phyloP scores from a whole-genome alignment of 108 stramenopile genomes.

The Chaetoceros muelleri region DNA sequence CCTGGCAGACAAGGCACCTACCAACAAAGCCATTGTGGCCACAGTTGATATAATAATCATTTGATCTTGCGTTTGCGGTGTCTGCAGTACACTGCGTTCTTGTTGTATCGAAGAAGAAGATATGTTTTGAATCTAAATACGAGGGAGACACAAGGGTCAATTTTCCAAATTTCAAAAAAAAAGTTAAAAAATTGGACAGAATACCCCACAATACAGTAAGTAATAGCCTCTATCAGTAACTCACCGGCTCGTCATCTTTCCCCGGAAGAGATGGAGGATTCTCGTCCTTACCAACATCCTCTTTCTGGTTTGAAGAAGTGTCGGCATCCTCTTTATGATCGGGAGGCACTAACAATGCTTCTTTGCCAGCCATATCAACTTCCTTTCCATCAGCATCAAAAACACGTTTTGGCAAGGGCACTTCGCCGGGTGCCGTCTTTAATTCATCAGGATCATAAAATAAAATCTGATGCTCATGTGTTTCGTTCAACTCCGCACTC shows the following conservation, averaged over 20 bases:
- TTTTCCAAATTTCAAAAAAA: neutral
- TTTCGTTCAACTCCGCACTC: neutral
- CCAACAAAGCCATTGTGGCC: constrained; percentile 74
- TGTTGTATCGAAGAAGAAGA: constrained; percentile 1
- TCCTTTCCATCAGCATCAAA: constrained; percentile 26
- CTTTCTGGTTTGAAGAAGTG: neutral
- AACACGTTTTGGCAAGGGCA: constrained; percentile 21
- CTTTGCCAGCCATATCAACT: constrained; percentile 9
- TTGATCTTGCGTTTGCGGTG: constrained; percentile 36
- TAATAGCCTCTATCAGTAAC: neutral
- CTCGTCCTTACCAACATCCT: neutral
- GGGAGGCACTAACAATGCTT: constrained; percentile 18
- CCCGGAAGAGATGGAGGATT: neutral
- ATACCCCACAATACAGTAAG: neutral
- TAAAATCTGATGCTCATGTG: too few species aligned
- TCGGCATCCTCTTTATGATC: neutral
- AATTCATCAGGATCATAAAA: neutral
- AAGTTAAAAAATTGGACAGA: neutral
- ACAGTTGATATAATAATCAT: constrained; percentile 65
- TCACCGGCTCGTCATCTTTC: neutral
- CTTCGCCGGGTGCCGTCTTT: neutral
- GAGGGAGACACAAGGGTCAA: neutral
- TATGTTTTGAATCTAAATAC: neutral
- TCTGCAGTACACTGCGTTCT: neutral
- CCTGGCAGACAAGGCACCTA: constrained; percentile 57